These are phyloP conservation scores for Pilatotrama ljubarskyi DNA, from an alignment of 768 basidiomycete genomes.

Conservation along the genomic window DNA sequence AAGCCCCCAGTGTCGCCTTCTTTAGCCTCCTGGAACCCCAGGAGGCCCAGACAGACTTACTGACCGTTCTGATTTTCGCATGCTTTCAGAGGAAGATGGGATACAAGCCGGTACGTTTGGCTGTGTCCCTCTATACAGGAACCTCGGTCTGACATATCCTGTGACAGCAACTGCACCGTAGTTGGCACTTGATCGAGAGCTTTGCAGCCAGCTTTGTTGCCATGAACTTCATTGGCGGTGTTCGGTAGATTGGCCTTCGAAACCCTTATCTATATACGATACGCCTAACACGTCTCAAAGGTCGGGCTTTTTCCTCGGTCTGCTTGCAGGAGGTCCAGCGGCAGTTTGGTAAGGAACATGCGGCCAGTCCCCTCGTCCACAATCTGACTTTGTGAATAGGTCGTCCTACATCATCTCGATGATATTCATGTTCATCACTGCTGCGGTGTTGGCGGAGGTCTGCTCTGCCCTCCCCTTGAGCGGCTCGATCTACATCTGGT, in stretches of 20 bases:
- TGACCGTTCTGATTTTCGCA: conserved; percentile 44
- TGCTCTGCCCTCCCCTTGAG: conserved; percentile 86
- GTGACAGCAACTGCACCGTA: conserved; percentile 78
- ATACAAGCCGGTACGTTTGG: conserved; percentile 66
- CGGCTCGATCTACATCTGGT: conserved; percentile 95
- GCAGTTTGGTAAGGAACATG: conserved; percentile 67
- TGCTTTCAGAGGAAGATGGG: conserved; percentile 63
- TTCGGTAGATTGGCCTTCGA: conserved; percentile 50
- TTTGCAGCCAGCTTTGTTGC: conserved; percentile 88
- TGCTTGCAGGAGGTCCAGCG: conserved; percentile 83
- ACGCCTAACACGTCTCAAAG: conserved; percentile 39
- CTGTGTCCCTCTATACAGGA: background rate
- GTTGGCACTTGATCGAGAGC: conserved; percentile 80
- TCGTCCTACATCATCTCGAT: conserved; percentile 82
- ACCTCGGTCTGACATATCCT: background rate
- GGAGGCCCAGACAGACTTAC: conserved; percentile 44
- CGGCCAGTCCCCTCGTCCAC: background rate
- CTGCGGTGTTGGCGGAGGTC: conserved; percentile 84
- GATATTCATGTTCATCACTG: conserved; percentile 87
- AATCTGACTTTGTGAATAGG: conserved; percentile 43
- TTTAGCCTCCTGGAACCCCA: conserved; percentile 40
- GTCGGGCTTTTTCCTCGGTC: conserved; percentile 76
- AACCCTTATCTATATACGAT: background rate
- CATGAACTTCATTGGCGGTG: conserved; percentile 88
- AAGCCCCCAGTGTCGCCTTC: conserved; percentile 74